Evolutionary conservation across 1,139 yeast genomes (phyloP), one percentile per base, ranked within the genome.

Genomic region (Yamadazyma friedrichii): DNA sequence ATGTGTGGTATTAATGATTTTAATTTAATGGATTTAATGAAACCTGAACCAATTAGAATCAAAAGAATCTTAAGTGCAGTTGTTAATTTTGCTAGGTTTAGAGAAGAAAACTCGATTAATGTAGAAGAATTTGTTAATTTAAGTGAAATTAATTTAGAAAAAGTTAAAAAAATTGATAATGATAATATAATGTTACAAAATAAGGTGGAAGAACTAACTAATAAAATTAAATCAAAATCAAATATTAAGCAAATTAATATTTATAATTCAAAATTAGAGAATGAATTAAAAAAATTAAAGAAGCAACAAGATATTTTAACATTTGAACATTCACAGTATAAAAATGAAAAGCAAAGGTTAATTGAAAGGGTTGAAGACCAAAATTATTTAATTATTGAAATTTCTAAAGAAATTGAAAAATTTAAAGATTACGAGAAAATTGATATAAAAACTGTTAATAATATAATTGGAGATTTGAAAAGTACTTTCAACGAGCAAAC

Each of bases 1-100:
- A 82, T 77, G 42, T 83, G 93, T 56, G 96, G 96, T 0, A 78
- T 88, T 3, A 71, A 78, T 43, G 96, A 89, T 59, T 85, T 88
- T 54, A 76, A 82, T 34, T 67, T 88, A 41, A 71, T 78, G 65
- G 97, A 89, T 61, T 66, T 78, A 20, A 53, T 61, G 47, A 54
- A 65, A 33, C 97, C 97, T 0, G 96, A 88, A 17, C 72, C 87
- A 0, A 62, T 61, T 36, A 67, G 95, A 43, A 70, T 80, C 3
- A 66, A 81, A 48, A 68, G 94, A 37, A 72, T 87, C 15, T 61
- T 89, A 25, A 87, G 96, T 57, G 95, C 94, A 1, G 82, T 89
- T 39, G 85, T 88, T 13, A 88, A 89, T 56, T 89, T 79, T 67
- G 95, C 95, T 2, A 66, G 94, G 44, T 88, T 86, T 54, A 72